Percentiles rank a stretch among this genome's conserved stretches.
phyloP scores from a whole-genome alignment of 345 rosid genomes.

The Excoecaria agallocha region DNA sequence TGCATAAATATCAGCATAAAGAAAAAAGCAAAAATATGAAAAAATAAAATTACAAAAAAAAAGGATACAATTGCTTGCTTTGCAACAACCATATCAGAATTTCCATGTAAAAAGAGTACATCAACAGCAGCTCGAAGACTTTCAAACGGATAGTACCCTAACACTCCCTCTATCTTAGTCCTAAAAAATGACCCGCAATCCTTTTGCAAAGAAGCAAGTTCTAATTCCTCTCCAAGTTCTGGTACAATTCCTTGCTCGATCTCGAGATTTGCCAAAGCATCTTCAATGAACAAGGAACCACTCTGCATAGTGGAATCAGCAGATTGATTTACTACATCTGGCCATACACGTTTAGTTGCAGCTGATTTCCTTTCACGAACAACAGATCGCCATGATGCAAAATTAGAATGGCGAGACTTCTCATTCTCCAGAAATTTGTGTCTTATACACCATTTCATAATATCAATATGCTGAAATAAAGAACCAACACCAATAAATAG shows the following conservation, averaged over 20 bases:
- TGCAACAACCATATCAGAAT: slow-evolving; percentile 87
- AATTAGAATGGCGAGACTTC: slow-evolving; percentile 46
- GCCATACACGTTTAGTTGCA: slow-evolving; percentile 84
- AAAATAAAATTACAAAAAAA: background rate
- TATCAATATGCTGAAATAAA: slow-evolving; percentile 70
- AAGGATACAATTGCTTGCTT: slow-evolving; percentile 99
- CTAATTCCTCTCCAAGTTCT: slow-evolving; percentile 50
- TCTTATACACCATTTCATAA: slow-evolving; percentile 79
- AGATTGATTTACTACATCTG: slow-evolving; percentile 59
- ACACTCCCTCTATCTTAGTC: slow-evolving; percentile 66
- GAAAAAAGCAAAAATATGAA: background rate
- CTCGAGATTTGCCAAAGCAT: slow-evolving; percentile 85
- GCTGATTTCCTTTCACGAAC: slow-evolving; percentile 76
- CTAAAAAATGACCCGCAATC: slow-evolving; percentile 47
- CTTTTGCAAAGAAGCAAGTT: slow-evolving; percentile 58
- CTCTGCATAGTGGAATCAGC: slow-evolving; percentile 46
- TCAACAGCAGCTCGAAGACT: slow-evolving; percentile 81
- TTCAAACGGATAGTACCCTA: slow-evolving; percentile 87
- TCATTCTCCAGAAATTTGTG: slow-evolving; percentile 67
- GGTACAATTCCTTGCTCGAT: slow-evolving; percentile 44
- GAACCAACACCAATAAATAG: slow-evolving; percentile 19
- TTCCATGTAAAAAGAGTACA: slow-evolving; percentile 73
- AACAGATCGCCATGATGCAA: slow-evolving; percentile 51
- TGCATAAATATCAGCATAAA: background rate
- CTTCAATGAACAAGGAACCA: slow-evolving; percentile 92